These are phyloP conservation scores for Tuber calosporum DNA, from an alignment of 495 filamentous ascomycete species.

Conservation along the genomic window DNA sequence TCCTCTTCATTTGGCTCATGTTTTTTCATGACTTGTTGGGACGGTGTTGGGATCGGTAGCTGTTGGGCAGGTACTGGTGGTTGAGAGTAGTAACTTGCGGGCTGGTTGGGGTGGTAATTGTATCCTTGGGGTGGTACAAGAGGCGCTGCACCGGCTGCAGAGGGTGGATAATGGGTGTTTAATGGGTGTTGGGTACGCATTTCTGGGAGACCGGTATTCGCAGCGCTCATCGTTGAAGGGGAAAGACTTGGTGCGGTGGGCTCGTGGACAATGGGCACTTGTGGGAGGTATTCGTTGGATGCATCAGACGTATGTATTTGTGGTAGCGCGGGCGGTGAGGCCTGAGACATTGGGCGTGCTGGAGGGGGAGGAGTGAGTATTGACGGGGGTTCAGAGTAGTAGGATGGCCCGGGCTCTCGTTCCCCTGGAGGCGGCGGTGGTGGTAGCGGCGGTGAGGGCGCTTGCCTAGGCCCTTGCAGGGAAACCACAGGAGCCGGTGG, in stretches of 20 bases:
- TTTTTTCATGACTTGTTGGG: constrained; percentile 16
- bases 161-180: constrained; percentile 16
- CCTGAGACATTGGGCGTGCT: constrained; percentile 24
- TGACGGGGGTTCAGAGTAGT: background rate
- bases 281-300: constrained; percentile 50
- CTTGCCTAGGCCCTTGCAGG: background rate
- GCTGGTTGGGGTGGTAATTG: constrained; percentile 33
- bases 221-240: constrained; percentile 19
- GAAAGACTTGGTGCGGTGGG: constrained; percentile 23
- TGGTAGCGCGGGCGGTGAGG: constrained; percentile 48
- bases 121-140: constrained; percentile 23
- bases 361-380: background rate
- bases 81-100: constrained; percentile 16
- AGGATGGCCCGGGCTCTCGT: background rate
- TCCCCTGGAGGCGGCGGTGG: background rate
- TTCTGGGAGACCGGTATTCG: constrained; percentile 14
- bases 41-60: constrained; percentile 23
- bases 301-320: constrained; percentile 38
- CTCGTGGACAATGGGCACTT: constrained; percentile 41
- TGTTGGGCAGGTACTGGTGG: constrained; percentile 34
- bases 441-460: too few species aligned
- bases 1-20: constrained; percentile 54
- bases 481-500: background rate
- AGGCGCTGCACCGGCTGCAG: constrained; percentile 12
- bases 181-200: constrained; percentile 11